phyloP scores from a whole-genome alignment of 768 basidiomycete genomes.

The Agrocybe pediades region DNA sequence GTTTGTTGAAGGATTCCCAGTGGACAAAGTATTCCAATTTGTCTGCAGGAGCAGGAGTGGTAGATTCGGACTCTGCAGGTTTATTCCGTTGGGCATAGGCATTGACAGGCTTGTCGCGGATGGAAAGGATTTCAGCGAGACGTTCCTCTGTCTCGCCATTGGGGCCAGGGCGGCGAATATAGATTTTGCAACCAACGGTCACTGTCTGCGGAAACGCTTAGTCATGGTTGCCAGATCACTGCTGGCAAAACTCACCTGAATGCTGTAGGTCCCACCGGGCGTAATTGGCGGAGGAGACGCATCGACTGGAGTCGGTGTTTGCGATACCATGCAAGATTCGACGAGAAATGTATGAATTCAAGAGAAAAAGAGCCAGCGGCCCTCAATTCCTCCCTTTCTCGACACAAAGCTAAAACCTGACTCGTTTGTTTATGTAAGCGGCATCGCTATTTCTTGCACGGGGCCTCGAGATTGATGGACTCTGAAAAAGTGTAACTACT shows the following conservation, averaged over 20 bases:
- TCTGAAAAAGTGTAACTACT: slow-evolving; percentile 7
- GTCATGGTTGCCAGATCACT: slow-evolving; percentile 25
- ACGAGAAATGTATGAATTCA: slow-evolving; percentile 1
- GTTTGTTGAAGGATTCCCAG: slow-evolving; percentile 99
- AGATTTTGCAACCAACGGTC: slow-evolving; percentile 94
- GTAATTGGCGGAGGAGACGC: slow-evolving; percentile 64
- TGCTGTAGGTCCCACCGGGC: slow-evolving; percentile 73
- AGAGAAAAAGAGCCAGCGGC: slow-evolving; percentile 1
- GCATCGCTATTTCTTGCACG: background rate
- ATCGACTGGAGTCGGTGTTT: slow-evolving; percentile 41
- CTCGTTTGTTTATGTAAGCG: slow-evolving; percentile 27
- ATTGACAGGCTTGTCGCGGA: slow-evolving; percentile 81
- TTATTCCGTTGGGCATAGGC: slow-evolving; percentile 53
- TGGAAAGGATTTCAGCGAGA: slow-evolving; percentile 93
- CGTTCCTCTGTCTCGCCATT: slow-evolving; percentile 85
- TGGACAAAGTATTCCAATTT: slow-evolving; percentile 96
- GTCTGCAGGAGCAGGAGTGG: slow-evolving; percentile 60
- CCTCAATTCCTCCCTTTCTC: background rate
- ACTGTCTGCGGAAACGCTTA: slow-evolving; percentile 56
- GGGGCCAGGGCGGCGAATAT: slow-evolving; percentile 77
- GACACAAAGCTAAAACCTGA: slow-evolving; percentile 22
- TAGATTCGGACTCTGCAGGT: slow-evolving; percentile 43
- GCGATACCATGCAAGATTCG: slow-evolving; percentile 35
- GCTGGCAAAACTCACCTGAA: slow-evolving; percentile 57
- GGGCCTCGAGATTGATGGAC: background rate